Evolutionary conservation across 768 basidiomycete species (phyloP), one percentile per base, ranked within the genome.

Genomic region (Phylloporus sp.): DNA sequence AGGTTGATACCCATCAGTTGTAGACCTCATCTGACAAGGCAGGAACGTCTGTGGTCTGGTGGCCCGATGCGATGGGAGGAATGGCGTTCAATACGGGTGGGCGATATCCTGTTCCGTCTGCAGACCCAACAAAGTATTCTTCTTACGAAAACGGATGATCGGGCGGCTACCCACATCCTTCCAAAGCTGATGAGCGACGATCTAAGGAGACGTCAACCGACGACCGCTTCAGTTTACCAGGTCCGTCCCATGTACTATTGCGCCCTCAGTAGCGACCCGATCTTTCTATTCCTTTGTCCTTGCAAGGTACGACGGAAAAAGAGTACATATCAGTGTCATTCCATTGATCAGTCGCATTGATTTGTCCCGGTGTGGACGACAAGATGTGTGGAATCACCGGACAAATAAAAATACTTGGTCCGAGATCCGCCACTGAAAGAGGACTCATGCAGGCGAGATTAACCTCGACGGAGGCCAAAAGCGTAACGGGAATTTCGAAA

Each of bases 161-260:
- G 45, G 42, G 49, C 43, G 57, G 49, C 37, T 43, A 49, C 36
- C 59, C 57, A 53, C 54, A 50, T 56, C 60, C 39, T 56, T 56
- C 56, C 54, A 56, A 53, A 56, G 42, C 13, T 27, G 40, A 38
- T 38, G 18, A 33, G 42, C 13, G 56, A 48, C 22, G 52, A 53
- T 52, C 53, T 31, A 26, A 17, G 50, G 36, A 40, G 38, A 61
- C 52, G 53, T 47, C 38, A 45, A 44, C 34, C 5, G 15, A 36
- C 31, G 44, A 39, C 41, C 27, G 44, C 23, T 48, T 32, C 48
- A n/a, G 31, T 33, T 41, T n/a, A 18, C 6, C n/a, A 18, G 33
- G 18, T 38, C 44, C 33, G 15, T 36, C 27, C 29, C 44, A 34
- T 54, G 42, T 36, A 37, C 37, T 34, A 9, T 26, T 10, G 23